phyloP scores from a whole-genome alignment of 2,329 filamentous ascomycete genomes.

The Neofusicoccum parvum region DNA sequence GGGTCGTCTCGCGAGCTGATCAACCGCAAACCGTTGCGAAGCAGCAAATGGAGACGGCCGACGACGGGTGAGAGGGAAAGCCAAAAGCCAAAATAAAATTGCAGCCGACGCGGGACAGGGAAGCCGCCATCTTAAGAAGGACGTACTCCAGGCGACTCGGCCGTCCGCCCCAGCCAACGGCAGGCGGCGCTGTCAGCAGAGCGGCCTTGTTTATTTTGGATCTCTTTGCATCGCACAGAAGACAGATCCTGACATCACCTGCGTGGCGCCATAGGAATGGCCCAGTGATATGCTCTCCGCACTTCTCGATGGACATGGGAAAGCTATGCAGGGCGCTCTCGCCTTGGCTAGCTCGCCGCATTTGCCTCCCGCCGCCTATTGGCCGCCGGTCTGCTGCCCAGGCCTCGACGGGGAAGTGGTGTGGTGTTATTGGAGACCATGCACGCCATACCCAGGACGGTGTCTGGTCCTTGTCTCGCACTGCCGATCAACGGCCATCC shows the following conservation, averaged over 20 bases:
- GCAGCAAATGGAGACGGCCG: background rate
- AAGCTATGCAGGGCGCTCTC: background rate
- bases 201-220: background rate
- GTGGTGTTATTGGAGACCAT: background rate
- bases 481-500: background rate
- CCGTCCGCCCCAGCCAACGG: background rate
- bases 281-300: constrained; percentile 13
- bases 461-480: background rate
- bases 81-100: background rate
- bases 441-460: background rate
- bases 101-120: background rate
- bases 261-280: constrained; percentile 9
- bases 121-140: background rate
- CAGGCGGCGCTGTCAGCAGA: background rate
- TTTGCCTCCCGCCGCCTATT: background rate
- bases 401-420: background rate
- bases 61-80: background rate
- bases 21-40: background rate
- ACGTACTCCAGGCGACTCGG: background rate
- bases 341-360: background rate
- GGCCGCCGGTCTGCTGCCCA: background rate
- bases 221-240: background rate
- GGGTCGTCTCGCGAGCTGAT: background rate
- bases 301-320: background rate
- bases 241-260: background rate